A percentile compares a stretch with the other conserved stretches of the same genome.
phyloP scores from a whole-genome alignment of 1,139 yeast species.

The Sporopachydermia cereana region DNA sequence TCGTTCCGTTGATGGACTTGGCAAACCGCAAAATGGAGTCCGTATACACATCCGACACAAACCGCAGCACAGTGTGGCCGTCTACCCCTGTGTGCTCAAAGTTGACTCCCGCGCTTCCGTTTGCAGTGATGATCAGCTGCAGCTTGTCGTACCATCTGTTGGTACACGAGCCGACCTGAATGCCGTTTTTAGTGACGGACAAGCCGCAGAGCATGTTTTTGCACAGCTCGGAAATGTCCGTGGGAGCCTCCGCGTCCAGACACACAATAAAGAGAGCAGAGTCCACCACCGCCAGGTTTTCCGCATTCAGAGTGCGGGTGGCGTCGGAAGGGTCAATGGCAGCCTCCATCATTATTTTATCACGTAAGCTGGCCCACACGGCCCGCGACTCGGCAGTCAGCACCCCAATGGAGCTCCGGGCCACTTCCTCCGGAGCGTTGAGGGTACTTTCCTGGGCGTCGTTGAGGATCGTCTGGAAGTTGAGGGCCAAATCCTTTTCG shows the following conservation, averaged over 20 bases:
- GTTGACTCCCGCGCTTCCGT: constrained; percentile 64
- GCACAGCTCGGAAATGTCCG: constrained; percentile 26
- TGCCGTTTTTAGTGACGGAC: constrained; percentile 42
- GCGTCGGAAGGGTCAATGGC: neutral
- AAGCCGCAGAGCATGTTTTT: constrained; percentile 54
- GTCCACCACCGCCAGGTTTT: constrained; percentile 40
- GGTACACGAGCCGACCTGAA: constrained; percentile 65
- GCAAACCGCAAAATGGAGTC: constrained; percentile 65
- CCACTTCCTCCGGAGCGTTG: constrained; percentile 23
- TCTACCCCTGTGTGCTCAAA: constrained; percentile 75
- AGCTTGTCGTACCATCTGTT: constrained; percentile 74
- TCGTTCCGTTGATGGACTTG: constrained; percentile 57
- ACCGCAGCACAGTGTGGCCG: constrained; percentile 62
- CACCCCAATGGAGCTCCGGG: constrained; percentile 52
- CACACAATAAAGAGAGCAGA: constrained; percentile 55
- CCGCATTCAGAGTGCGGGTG: constrained; percentile 27
- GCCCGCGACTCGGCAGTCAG: constrained; percentile 56
- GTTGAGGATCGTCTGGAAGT: constrained; percentile 38
- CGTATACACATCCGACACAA: constrained; percentile 63
- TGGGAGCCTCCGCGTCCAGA: constrained; percentile 49
- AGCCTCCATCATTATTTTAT: constrained; percentile 29
- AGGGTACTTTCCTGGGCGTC: constrained; percentile 31
- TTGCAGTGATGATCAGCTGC: constrained; percentile 55
- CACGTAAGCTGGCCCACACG: constrained; percentile 50
- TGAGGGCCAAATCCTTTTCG: constrained; percentile 41